Percentiles rank a stretch among this genome's conserved stretches.
Conservation (phyloP, 495 filamentous ascomycete genomes). For the Xylaria sp. region DNA sequence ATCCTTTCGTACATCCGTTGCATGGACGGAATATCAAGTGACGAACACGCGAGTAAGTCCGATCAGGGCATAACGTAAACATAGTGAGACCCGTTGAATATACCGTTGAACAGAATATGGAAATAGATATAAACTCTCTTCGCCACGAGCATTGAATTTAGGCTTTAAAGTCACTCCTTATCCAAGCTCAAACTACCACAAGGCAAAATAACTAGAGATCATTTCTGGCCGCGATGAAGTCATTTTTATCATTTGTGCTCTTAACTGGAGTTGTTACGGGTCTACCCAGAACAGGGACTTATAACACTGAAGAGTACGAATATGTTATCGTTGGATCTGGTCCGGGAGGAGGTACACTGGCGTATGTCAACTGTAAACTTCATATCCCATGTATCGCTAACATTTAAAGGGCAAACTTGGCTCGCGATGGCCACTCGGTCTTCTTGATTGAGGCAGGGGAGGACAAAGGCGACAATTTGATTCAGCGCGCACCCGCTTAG, state of each 20-base stretch:
- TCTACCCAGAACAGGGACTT: not conserved
- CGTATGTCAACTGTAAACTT: conserved; percentile 35
- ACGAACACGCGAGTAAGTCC: not conserved
- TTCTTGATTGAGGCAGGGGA: conserved; percentile 66
- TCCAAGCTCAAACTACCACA: not conserved
- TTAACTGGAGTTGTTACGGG: not conserved
- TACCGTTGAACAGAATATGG: not conserved
- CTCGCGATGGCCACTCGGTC: conserved; percentile 59
- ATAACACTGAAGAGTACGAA: conserved; percentile 47
- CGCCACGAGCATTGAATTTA: not conserved
- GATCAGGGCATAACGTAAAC: not conserved
- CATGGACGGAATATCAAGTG: not conserved
- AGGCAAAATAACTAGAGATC: not conserved
- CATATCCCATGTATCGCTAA: not conserved
- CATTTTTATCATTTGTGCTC: not conserved
- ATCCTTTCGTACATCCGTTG: not conserved
- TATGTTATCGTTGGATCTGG: conserved; percentile 67
- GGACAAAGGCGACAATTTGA: not conserved
- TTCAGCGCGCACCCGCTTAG: not conserved
- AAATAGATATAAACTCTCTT: not conserved
- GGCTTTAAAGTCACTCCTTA: not conserved
- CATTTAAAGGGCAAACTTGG: conserved; percentile 29
- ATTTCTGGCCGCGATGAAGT: not conserved
- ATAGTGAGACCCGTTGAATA: not conserved
- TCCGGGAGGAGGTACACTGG: conserved; percentile 64